A percentile compares a stretch with the other conserved stretches of the same genome.
Evolutionary conservation across 2,329 filamentous ascomycete species (phyloP).

Genomic region (Coniochaeta sp.): DNA sequence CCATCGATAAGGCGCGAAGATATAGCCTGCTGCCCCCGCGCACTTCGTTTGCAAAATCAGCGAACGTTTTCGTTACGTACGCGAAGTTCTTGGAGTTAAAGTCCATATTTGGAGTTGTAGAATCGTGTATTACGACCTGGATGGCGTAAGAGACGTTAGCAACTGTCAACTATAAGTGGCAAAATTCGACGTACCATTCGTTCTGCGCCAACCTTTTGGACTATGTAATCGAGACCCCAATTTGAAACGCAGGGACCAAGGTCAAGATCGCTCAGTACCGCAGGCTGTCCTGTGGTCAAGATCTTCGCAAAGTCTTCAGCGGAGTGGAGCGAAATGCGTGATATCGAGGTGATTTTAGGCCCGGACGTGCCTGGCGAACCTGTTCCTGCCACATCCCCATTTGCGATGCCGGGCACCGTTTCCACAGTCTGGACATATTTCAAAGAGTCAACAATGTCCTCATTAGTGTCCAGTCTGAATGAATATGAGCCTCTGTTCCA

Average conservation of each 20-base stretch:
- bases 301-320: constrained; percentile 52
- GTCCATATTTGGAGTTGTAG: constrained; percentile 59
- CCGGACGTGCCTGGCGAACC: not conserved
- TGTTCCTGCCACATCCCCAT: not conserved
- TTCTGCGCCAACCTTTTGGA: constrained; percentile 49
- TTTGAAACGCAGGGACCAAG: constrained; percentile 58
- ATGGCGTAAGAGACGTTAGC: not conserved
- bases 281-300: constrained; percentile 49
- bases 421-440: constrained; percentile 2
- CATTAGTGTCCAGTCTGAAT: constrained; percentile 15
- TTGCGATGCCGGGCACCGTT: constrained; percentile 6
- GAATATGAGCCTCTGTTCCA: constrained; percentile 62
- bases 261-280: constrained; percentile 56
- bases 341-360: constrained; percentile 29
- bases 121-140: constrained; percentile 68
- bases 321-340: constrained; percentile 43
- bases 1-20: constrained; percentile 66
- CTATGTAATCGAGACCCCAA: constrained; percentile 66
- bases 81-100: constrained; percentile 78
- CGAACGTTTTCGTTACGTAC: constrained; percentile 63
- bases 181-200: constrained; percentile 41
- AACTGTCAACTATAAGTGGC: not conserved
- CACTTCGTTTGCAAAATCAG: constrained; percentile 55
- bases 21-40: constrained; percentile 58
- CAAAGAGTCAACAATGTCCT: not conserved